phyloP scores from a whole-genome alignment of 352 stramenopile genomes.

The Globisporangium paddicum region DNA sequence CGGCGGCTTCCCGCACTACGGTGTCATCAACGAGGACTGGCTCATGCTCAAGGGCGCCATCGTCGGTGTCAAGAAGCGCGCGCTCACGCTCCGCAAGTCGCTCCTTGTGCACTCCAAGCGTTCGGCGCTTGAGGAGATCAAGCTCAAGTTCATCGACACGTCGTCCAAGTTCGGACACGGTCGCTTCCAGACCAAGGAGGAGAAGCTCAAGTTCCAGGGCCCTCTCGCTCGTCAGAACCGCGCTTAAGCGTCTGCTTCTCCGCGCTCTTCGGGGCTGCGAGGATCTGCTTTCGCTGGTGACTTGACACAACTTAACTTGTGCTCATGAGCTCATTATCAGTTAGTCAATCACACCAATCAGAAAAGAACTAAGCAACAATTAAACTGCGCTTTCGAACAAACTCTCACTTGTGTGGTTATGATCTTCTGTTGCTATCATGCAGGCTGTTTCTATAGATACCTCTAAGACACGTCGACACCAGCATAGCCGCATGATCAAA shows the following conservation, averaged over 20 bases:
- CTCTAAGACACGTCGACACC: too few relatives aligned
- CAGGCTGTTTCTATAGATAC: too few relatives aligned
- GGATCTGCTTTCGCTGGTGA: background rate
- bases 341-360: too few relatives aligned
- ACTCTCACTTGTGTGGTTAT: background rate
- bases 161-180: slow-evolving; percentile 99
- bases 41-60: slow-evolving; percentile 99
- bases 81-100: slow-evolving; percentile 98
- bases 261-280: slow-evolving; percentile 14
- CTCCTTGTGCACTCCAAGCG: slow-evolving; percentile 97
- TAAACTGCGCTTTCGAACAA: slow-evolving; percentile 15
- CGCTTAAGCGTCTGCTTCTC: slow-evolving; percentile 52
- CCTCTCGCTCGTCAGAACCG: slow-evolving; percentile 92
- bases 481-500: background rate
- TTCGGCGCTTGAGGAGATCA: slow-evolving; percentile 96
- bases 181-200: slow-evolving; percentile 99
- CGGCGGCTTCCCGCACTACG: slow-evolving; percentile 99
- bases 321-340: background rate
- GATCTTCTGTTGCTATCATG: too few relatives aligned
- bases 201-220: slow-evolving; percentile 99
- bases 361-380: slow-evolving; percentile 14
- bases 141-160: slow-evolving; percentile 95
- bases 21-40: slow-evolving; percentile 99
- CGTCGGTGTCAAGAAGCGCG: slow-evolving; percentile 98
- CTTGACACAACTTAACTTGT: too few relatives aligned